Conservation (phyloP, 2,329 filamentous ascomycete species). For the Colletotrichum sp. region DNA sequence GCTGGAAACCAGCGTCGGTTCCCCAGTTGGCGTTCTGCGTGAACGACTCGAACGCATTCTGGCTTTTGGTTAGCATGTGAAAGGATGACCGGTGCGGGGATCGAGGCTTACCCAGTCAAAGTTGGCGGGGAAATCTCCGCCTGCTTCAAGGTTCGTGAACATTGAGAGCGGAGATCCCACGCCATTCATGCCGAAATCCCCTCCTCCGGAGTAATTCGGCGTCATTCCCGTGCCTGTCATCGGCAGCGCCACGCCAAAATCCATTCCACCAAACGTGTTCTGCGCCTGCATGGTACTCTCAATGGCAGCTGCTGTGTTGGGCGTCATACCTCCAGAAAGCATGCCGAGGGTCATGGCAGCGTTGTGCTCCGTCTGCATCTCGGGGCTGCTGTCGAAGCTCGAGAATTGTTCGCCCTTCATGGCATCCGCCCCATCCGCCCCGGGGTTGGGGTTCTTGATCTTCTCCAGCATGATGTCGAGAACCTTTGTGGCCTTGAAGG, state of each 20-base stretch:
- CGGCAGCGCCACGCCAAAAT: constrained; percentile 41
- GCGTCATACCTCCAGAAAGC: constrained; percentile 42
- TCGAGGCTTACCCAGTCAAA: constrained; percentile 62
- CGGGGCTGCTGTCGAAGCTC: constrained; percentile 22
- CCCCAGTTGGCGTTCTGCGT: constrained; percentile 61
- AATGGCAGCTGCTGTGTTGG: constrained; percentile 31
- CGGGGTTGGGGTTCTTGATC: constrained; percentile 58
- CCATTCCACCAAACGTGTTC: constrained; percentile 49
- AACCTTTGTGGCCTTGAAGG: constrained; percentile 82
- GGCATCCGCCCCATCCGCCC: neutral
- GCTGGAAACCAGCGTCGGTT: constrained; percentile 56
- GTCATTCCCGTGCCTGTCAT: constrained; percentile 36
- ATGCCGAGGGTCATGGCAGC: constrained; percentile 48
- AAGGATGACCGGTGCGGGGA: neutral
- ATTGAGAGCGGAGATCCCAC: constrained; percentile 56
- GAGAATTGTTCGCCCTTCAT: constrained; percentile 29
- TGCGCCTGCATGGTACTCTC: constrained; percentile 38
- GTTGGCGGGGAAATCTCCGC: constrained; percentile 49
- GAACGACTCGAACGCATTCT: constrained; percentile 64
- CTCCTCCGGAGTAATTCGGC: constrained; percentile 38
- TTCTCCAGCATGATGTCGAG: constrained; percentile 87
- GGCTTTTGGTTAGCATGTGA: constrained; percentile 26
- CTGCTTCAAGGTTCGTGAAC: constrained; percentile 47
- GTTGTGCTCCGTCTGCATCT: constrained; percentile 41
- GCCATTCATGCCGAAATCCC: constrained; percentile 37